Evolutionary conservation across 495 filamentous ascomycete genomes (phyloP).

Genomic region (Cercophora sp.): DNA sequence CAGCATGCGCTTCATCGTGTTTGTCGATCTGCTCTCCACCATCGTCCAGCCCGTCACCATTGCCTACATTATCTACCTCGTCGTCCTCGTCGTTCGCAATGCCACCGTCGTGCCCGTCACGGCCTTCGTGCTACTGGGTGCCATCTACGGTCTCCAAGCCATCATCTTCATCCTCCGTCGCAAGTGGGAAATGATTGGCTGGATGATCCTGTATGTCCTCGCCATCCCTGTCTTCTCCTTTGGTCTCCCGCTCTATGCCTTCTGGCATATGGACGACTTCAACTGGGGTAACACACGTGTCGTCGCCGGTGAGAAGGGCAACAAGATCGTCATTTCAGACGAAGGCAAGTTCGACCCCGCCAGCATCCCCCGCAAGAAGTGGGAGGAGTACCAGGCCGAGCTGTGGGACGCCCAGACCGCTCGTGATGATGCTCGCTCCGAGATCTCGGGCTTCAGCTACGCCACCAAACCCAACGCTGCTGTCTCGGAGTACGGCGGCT

Average conservation of each 20-base stretch:
- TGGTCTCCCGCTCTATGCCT: constrained; percentile 87
- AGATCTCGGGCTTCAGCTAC: constrained; percentile 86
- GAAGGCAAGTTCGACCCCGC: constrained; percentile 97
- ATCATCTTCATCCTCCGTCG: constrained; percentile 94
- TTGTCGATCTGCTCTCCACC: constrained; percentile 88
- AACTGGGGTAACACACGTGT: constrained; percentile 96
- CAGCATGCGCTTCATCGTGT: constrained; percentile 97
- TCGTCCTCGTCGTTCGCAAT: constrained; percentile 63
- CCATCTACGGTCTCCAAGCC: constrained; percentile 93
- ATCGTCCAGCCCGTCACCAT: constrained; percentile 87
- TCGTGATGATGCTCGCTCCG: constrained; percentile 78
- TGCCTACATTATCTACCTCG: constrained; percentile 88
- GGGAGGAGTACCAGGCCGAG: constrained; percentile 98
- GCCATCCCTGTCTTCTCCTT: constrained; percentile 92
- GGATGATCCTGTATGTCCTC: constrained; percentile 95
- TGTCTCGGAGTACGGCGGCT: constrained; percentile 59
- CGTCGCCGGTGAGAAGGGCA: constrained; percentile 91
- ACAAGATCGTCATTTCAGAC: constrained; percentile 89
- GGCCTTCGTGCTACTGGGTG: constrained; percentile 83
- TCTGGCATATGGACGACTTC: constrained; percentile 99
- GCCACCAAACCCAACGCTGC: constrained; percentile 66
- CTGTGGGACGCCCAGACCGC: constrained; percentile 87
- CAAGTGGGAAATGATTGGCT: constrained; percentile 99
- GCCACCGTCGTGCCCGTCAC: constrained; percentile 68
- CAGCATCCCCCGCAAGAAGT: constrained; percentile 92